Evolutionary conservation across 768 basidiomycete species (phyloP).

Genomic region (Mycena vitilis): DNA sequence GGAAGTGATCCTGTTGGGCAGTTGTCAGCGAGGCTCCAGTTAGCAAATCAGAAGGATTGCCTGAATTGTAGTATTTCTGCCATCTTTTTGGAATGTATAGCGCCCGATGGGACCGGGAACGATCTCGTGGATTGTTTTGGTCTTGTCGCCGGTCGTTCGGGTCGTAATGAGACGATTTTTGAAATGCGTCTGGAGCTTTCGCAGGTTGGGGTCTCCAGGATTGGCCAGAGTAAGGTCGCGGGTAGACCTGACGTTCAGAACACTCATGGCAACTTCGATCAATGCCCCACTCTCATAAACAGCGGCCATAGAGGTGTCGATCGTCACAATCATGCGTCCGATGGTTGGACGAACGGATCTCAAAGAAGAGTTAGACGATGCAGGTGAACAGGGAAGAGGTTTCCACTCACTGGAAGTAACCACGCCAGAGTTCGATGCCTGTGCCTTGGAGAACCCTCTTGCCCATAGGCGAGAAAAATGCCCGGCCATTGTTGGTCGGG

Average conservation of each 20-base stretch:
- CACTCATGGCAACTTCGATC: conserved; percentile 46
- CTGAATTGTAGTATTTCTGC: conserved; percentile 49
- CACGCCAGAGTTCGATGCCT: conserved; percentile 58
- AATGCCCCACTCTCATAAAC: conserved; percentile 53
- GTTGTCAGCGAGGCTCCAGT: background rate
- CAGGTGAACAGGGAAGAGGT: background rate
- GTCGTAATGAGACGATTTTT: conserved; percentile 50
- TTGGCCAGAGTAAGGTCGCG: conserved; percentile 44
- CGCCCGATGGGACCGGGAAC: conserved; percentile 51
- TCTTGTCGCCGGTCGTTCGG: conserved; percentile 36
- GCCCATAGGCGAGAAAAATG: conserved; percentile 51
- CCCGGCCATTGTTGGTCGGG: conserved; percentile 55
- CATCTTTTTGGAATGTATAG: conserved; percentile 53
- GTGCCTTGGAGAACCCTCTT: conserved; percentile 38
- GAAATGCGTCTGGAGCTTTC: conserved; percentile 51
- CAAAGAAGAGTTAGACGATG: background rate
- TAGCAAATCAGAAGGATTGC: conserved; percentile 43
- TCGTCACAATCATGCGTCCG: conserved; percentile 54
- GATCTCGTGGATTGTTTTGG: conserved; percentile 52
- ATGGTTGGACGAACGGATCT: conserved; percentile 61
- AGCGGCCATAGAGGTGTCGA: conserved; percentile 59
- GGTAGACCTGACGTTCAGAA: conserved; percentile 40
- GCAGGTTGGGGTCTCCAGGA: conserved; percentile 39
- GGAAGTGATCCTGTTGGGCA: conserved; percentile 55
- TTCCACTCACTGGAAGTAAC: conserved; percentile 60